Base-by-base conservation (phyloP, 805 yeast genomes). In the Hanseniaspora jakobsenii region DNA sequence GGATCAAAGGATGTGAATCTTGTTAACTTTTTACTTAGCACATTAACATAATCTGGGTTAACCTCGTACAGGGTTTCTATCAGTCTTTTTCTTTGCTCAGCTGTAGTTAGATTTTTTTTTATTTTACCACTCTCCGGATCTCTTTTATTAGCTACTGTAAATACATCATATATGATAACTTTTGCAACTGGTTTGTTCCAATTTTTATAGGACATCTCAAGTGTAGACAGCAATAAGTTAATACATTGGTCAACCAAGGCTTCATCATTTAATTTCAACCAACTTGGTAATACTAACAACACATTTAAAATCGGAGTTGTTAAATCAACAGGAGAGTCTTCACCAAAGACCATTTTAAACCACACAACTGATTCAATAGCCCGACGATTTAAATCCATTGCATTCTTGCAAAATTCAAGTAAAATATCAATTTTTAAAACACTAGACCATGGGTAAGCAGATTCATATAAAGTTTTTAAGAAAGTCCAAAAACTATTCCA, bases 321-420 rank as follows among this genome's bases (percentile, higher is more conserved):
- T n/a, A 81, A 55, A 16, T 21, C 32, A 38, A 17, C 16, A 19
- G 38, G 27, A 4, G 19, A 9, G 9, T 35, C 13, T 5, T 19
- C n/a, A 2, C 27, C 32, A 9, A 45, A 16, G 12, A 45, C 8
- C n/a, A 26, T 45, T 29, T 38, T 31, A 29, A 45, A 34, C 38
- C 38, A 29, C 6, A 29, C 38, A 54, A 73, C 81, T 2, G 87
- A 74, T 45, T 71, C 77, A n/a, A 87, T 57, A 27, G 87, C 62
- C 2, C 69, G 59, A 49, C 78, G 77, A 48, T 94, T 78, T 26
- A 83, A 66, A 52, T 87, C 95, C 40, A 89, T 66, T 0, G 84
- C 78, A 55, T 85, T 95, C 57, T 94, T 72, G 2, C 95, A 82
- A 52, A 85, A 87, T 47, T 86, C 94, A 34, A 78, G 71, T 52